These are phyloP conservation scores for Colletotrichum godetiae DNA, from an alignment of 2,329 filamentous ascomycete species.

Conservation along the genomic window DNA sequence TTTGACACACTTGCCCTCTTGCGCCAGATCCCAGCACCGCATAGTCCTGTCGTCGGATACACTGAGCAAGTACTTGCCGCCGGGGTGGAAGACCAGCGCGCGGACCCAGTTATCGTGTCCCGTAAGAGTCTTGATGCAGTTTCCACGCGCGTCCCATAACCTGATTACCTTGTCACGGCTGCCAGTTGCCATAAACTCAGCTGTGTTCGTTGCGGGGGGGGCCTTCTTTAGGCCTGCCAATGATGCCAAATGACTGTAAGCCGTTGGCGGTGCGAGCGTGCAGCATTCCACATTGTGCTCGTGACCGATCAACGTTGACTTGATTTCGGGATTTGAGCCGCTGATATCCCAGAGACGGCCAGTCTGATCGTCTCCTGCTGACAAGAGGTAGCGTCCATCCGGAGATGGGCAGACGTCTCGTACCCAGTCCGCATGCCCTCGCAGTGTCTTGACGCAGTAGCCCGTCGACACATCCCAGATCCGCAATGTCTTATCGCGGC, in stretches of 20 bases:
- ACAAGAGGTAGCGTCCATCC: slow-evolving; percentile 86
- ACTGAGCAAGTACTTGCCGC: slow-evolving; percentile 89
- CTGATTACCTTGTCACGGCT: slow-evolving; percentile 91
- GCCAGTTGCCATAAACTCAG: slow-evolving; percentile 91
- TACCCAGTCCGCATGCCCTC: slow-evolving; percentile 91
- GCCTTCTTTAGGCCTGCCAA: slow-evolving; percentile 87
- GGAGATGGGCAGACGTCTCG: slow-evolving; percentile 84
- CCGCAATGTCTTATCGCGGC: slow-evolving; percentile 83
- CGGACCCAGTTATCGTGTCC: slow-evolving; percentile 97
- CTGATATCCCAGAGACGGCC: slow-evolving; percentile 88
- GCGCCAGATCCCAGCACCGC: slow-evolving; percentile 91
- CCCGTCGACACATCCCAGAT: slow-evolving; percentile 96
- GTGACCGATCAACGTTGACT: slow-evolving; percentile 84
- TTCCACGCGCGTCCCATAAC: slow-evolving; percentile 88
- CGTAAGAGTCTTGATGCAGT: slow-evolving; percentile 82
- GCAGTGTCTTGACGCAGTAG: slow-evolving; percentile 90
- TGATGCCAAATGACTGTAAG: slow-evolving; percentile 81
- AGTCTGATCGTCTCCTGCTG: slow-evolving; percentile 84
- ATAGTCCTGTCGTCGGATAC: slow-evolving; percentile 92
- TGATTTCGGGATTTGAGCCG: slow-evolving; percentile 74
- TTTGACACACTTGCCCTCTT: slow-evolving; percentile 92
- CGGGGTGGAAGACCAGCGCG: slow-evolving; percentile 87
- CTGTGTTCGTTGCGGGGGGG: slow-evolving; percentile 77
- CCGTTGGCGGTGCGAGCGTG: slow-evolving; percentile 81
- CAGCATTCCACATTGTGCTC: slow-evolving; percentile 90